Conservation (phyloP, 23 red algal genomes). For the Agarophyton chilense region DNA sequence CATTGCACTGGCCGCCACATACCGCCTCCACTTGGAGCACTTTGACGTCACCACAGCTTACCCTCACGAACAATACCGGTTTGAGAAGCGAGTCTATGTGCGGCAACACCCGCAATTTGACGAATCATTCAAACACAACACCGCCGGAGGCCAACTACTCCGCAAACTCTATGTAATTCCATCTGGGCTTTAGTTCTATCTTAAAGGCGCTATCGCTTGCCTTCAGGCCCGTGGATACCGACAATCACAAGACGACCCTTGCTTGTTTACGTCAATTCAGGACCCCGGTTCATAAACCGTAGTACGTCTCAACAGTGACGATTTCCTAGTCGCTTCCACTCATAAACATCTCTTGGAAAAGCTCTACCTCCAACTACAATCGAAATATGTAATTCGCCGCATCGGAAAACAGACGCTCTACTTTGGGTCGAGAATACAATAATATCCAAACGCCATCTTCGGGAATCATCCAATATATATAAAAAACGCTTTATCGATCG, state of each 20-base stretch:
- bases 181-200: not conserved
- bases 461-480: not conserved
- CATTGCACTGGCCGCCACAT: not conserved
- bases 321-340: conserved; percentile 14
- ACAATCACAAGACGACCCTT: conserved; percentile 17
- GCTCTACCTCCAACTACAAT: not conserved
- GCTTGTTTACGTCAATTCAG: not conserved
- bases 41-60: conserved; percentile 35
- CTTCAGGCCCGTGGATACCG: not conserved
- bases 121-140: not conserved
- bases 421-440: not conserved
- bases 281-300: not conserved
- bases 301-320: conserved; percentile 20
- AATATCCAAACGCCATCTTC: not conserved
- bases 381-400: not conserved
- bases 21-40: conserved; percentile 10
- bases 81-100: conserved; percentile 18
- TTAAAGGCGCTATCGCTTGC: not conserved
- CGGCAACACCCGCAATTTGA: conserved; percentile 22
- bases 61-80: not conserved
- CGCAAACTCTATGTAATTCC: conserved; percentile 19
- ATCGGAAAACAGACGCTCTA: not conserved
- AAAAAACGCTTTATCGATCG: not conserved
- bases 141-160: not conserved
- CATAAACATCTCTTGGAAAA: not conserved